Evolutionary conservation across 2,329 filamentous ascomycete genomes (phyloP).

Genomic region (Ophiocordyceps camponoti-floridani): DNA sequence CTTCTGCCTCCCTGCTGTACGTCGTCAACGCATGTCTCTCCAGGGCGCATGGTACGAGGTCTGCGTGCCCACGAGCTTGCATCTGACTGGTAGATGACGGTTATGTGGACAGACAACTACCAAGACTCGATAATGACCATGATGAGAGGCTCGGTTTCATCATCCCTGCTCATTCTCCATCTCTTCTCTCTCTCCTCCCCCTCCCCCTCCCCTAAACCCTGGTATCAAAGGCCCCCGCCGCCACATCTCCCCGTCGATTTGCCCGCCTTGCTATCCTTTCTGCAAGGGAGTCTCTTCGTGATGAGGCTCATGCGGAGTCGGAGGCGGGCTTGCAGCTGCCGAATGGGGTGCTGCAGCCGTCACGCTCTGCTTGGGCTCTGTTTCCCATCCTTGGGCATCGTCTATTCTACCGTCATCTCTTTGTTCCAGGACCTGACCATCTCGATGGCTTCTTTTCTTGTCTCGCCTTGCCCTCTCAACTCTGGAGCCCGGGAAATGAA

Average conservation of each 20-base stretch:
- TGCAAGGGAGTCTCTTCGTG: neutral
- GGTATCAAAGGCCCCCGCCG: neutral
- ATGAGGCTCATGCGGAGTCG: neutral
- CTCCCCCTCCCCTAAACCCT: neutral
- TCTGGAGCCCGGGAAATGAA: neutral
- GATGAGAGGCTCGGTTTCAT: neutral
- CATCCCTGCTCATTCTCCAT: neutral
- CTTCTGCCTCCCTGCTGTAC: neutral
- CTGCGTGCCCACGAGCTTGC: neutral
- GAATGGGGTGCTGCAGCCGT: neutral
- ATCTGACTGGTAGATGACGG: neutral
- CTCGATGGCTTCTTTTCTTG: neutral
- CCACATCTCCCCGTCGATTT: neutral
- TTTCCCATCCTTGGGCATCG: neutral
- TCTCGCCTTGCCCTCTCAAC: neutral
- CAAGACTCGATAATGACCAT: neutral
- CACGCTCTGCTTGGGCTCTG: neutral
- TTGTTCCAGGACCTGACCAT: neutral
- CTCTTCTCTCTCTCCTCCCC: neutral
- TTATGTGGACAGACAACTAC: neutral
- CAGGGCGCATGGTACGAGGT: neutral
- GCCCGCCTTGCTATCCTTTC: neutral
- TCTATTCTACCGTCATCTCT: neutral
- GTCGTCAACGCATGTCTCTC: neutral
- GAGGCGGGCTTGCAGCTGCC: neutral